Percentiles rank a stretch among this genome's conserved stretches.
Evolutionary conservation across 2,329 filamentous ascomycete species (phyloP).

Genomic region (Juglanconis juglandina): DNA sequence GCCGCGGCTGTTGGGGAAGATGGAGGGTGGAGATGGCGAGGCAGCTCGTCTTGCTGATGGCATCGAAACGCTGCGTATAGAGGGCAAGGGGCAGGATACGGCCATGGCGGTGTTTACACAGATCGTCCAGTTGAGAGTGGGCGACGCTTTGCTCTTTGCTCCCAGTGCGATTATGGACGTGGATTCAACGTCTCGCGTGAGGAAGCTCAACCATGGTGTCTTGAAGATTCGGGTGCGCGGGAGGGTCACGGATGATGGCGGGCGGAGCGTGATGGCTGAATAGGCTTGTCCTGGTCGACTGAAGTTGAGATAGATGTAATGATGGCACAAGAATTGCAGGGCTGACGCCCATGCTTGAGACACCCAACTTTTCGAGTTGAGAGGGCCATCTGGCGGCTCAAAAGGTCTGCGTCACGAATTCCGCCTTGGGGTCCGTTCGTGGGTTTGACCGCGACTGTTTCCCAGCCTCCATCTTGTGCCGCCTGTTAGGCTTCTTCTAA

Average conservation of each 20-base stretch:
- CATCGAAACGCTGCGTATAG: neutral
- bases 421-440: no score
- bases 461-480: no score
- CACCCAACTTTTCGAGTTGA: no score
- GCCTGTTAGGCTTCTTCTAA: no score
- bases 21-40: slow-evolving; percentile 2
- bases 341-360: no score
- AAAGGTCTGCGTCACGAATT: no score
- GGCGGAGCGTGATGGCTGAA: slow-evolving; percentile 42
- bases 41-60: neutral
- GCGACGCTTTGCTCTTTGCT: slow-evolving; percentile 45
- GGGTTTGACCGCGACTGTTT: no score
- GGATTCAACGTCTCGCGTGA: slow-evolving; percentile 13
- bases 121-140: slow-evolving; percentile 40
- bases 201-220: slow-evolving; percentile 33
- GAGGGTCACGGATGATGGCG: slow-evolving; percentile 43
- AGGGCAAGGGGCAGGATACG: neutral
- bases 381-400: no score
- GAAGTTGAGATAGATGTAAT: no score
- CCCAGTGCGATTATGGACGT: slow-evolving; percentile 38
- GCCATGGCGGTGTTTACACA: slow-evolving; percentile 34
- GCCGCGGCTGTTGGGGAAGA: slow-evolving; percentile 20
- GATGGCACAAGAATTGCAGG: no score
- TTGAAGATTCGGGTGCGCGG: slow-evolving; percentile 37
- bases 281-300: neutral